Conservation (phyloP, 371 early-diverging fungal species). For the Mycotypha africana region DNA sequence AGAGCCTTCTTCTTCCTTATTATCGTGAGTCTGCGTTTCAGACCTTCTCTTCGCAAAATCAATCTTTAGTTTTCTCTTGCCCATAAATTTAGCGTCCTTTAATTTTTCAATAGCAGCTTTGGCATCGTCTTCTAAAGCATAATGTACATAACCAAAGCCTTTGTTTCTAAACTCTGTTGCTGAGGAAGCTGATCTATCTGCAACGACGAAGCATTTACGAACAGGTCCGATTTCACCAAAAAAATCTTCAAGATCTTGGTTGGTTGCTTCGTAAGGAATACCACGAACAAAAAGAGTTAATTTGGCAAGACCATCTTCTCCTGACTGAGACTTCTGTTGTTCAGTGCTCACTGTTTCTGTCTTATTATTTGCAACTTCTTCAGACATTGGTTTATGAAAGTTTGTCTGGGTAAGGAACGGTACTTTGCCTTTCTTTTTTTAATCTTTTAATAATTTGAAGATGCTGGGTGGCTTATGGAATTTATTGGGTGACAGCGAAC, state of each 20-base stretch:
- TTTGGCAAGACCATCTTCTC: constrained; percentile 37
- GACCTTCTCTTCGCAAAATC: constrained; percentile 62
- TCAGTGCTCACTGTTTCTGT: no score
- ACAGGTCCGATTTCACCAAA: constrained; percentile 89
- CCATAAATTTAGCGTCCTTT: constrained; percentile 62
- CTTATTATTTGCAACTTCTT: no score
- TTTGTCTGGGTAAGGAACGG: no score
- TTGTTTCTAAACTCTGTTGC: no score
- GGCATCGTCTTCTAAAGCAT: constrained; percentile 86
- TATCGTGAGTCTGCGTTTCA: constrained; percentile 8
- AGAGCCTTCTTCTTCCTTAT: constrained; percentile 15
- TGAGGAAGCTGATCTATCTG: constrained; percentile 29
- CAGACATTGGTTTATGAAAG: no score
- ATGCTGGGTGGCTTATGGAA: no score
- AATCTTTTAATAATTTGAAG: no score
- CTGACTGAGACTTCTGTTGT: no score
- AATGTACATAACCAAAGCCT: constrained; percentile 91
- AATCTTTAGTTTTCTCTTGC: constrained; percentile 61
- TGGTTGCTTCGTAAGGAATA: constrained; percentile 76
- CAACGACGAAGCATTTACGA: constrained; percentile 85
- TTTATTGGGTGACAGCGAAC: no score
- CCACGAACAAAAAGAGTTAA: constrained; percentile 84
- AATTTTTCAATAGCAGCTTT: constrained; percentile 69
- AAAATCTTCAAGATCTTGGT: constrained; percentile 77
- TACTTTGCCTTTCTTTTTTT: no score